These are phyloP conservation scores for Brassica juncea DNA, from an alignment of 345 rosid species.

Conservation along the genomic window DNA sequence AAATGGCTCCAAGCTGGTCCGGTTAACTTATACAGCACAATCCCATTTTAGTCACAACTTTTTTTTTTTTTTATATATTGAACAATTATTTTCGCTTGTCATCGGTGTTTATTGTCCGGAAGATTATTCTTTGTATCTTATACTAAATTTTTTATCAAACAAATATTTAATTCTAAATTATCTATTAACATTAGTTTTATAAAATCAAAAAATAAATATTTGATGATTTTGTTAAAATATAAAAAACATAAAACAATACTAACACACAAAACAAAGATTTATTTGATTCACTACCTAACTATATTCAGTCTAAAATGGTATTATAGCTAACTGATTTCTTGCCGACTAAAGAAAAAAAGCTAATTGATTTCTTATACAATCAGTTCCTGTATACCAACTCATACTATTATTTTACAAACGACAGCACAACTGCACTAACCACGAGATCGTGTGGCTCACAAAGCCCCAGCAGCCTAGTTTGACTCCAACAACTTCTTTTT, in stretches of 20 bases:
- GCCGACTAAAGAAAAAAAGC: too few relatives aligned
- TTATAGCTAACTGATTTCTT: neutral
- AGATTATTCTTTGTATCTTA: neutral
- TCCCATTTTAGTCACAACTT: neutral
- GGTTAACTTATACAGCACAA: neutral
- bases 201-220: neutral
- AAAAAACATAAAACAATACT: neutral
- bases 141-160: neutral
- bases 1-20: neutral
- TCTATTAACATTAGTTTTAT: neutral
- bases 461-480: slow-evolving; percentile 15
- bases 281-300: neutral
- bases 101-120: neutral
- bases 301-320: neutral
- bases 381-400: too few relatives aligned
- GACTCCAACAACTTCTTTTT: neutral
- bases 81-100: neutral
- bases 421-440: neutral
- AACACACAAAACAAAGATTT: neutral
- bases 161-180: neutral
- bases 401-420: neutral
- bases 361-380: too few relatives aligned
- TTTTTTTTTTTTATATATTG: neutral
- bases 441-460: slow-evolving; percentile 22
- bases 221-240: neutral